Evolutionary conservation across 192 early-diverging fungal genomes (phyloP).

Genomic region (Linnemannia elongata): DNA sequence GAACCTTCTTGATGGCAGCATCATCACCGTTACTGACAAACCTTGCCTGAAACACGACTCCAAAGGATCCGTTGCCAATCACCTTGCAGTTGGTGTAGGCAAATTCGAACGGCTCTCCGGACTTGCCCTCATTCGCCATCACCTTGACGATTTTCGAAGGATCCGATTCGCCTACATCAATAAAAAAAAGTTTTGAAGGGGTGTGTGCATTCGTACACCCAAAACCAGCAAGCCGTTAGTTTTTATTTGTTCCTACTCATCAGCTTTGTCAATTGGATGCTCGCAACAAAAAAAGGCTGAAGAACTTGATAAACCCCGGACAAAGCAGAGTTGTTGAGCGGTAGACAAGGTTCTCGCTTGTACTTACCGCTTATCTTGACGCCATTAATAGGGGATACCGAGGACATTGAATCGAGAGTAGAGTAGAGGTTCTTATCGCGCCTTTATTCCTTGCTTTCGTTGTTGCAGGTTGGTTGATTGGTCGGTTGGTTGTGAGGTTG

Average conservation of each 20-base stretch:
- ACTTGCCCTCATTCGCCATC: conserved; percentile 88
- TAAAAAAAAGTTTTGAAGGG: not conserved
- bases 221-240: not conserved
- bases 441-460: not conserved
- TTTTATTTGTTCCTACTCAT: not conserved
- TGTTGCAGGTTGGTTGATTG: not conserved
- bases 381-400: conserved; percentile 42
- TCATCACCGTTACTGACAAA: conserved; percentile 82
- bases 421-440: not conserved
- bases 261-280: not conserved
- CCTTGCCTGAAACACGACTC: conserved; percentile 97
- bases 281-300: not conserved
- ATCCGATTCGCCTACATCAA: conserved; percentile 62
- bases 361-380: conserved; percentile 57
- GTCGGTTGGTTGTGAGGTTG: not conserved
- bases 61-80: conserved; percentile 98
- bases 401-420: conserved; percentile 31
- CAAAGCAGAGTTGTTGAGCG: not conserved
- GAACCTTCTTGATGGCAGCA: conserved; percentile 97
- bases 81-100: conserved; percentile 93
- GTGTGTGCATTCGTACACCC: not conserved
- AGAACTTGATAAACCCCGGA: not conserved
- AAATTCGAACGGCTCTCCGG: conserved; percentile 88
- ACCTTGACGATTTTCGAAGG: conserved; percentile 80
- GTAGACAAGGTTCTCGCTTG: not conserved